These are phyloP conservation scores for Phytopythium mirpurense DNA, from an alignment of 352 stramenopile genomes.

Conservation along the genomic window DNA sequence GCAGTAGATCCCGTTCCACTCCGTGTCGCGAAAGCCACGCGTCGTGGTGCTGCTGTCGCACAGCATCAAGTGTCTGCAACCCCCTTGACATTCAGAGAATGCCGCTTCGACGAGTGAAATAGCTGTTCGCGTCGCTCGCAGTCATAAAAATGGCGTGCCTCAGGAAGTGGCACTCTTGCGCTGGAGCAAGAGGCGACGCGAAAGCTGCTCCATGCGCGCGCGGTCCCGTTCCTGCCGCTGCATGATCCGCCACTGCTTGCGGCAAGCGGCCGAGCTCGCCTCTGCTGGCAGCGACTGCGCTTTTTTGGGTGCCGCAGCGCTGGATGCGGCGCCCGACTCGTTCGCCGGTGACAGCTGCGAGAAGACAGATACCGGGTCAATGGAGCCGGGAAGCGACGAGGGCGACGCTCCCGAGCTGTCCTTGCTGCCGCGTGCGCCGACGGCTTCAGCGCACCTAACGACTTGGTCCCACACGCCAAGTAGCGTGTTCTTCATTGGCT, in stretches of 20 bases:
- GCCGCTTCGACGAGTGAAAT: no score
- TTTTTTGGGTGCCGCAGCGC: constrained; percentile 10
- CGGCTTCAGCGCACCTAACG: constrained; percentile 6
- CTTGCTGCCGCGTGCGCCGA: neutral
- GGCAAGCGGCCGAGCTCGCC: constrained; percentile 14
- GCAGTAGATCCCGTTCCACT: no score
- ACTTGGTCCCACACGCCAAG: constrained; percentile 39
- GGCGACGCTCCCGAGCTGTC: neutral
- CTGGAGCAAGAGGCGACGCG: constrained; percentile 34
- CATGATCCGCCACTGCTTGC: constrained; percentile 43
- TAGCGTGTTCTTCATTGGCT: constrained; percentile 16
- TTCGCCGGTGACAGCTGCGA: neutral
- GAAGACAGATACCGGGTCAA: constrained; percentile 21
- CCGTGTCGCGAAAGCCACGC: no score
- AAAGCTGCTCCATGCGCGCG: constrained; percentile 39
- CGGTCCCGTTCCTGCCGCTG: constrained; percentile 67
- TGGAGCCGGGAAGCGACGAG: constrained; percentile 8
- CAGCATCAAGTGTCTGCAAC: no score
- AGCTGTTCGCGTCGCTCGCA: no score
- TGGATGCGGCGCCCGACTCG: neutral
- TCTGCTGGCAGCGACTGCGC: neutral
- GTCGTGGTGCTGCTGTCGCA: no score
- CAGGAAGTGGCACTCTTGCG: constrained; percentile 43
- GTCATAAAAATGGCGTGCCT: constrained; percentile 25
- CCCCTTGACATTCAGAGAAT: no score